Evolutionary conservation across 768 basidiomycete species (phyloP).

Genomic region (Saitozyma podzolica): DNA sequence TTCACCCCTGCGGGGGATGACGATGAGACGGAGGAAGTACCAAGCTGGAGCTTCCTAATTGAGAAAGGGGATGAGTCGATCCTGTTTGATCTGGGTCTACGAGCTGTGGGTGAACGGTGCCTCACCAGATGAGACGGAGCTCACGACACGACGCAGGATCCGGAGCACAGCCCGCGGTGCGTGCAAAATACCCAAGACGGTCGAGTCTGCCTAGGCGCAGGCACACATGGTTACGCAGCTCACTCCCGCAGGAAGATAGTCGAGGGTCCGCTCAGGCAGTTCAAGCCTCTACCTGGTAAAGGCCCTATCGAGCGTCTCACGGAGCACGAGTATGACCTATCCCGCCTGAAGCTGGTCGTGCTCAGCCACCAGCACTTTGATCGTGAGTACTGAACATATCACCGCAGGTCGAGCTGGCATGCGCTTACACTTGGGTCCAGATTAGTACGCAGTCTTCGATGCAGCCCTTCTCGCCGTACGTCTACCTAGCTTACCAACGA

Average conservation of each 20-base stretch:
- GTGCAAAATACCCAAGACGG: background rate
- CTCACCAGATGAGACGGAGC: no score
- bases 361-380: constrained; percentile 36
- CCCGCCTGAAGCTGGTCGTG: constrained; percentile 20
- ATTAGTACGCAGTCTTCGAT: no score
- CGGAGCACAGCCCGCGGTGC: constrained; percentile 25
- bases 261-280: constrained; percentile 17
- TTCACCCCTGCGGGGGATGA: constrained; percentile 20
- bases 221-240: background rate
- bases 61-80: constrained; percentile 20
- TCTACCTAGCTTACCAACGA: no score
- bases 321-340: constrained; percentile 12
- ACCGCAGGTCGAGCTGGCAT: no score
- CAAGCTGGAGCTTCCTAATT: constrained; percentile 28
- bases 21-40: constrained; percentile 13
- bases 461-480: no score
- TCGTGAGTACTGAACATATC: constrained; percentile 5
- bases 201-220: background rate
- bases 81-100: constrained; percentile 29
- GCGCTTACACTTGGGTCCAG: no score
- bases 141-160: constrained; percentile 12
- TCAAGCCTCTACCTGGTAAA: constrained; percentile 16
- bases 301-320: constrained; percentile 18
- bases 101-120: no score
- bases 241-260: constrained; percentile 2